Percentiles rank a stretch among this genome's conserved stretches.
These are phyloP conservation scores for Saxophila tyrrhenica DNA, from an alignment of 495 filamentous ascomycete genomes.

Conservation along the genomic window DNA sequence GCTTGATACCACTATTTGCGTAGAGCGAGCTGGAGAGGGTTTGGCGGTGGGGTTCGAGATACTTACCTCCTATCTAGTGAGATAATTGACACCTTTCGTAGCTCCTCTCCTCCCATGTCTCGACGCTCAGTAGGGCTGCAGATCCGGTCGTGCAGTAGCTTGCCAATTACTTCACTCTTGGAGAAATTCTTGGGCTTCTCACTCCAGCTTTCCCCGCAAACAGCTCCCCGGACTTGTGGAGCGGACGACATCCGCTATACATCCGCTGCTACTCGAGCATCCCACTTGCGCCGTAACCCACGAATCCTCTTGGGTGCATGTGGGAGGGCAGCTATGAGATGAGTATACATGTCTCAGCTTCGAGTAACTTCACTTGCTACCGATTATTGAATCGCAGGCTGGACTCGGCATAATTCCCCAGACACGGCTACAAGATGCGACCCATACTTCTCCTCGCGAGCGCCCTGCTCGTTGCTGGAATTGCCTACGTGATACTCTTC, in stretches of 20 bases:
- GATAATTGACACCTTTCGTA: neutral
- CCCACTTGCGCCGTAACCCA: too few species aligned
- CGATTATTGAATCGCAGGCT: too few species aligned
- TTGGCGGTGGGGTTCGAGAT: neutral
- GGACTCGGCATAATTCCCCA: too few species aligned
- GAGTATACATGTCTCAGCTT: neutral
- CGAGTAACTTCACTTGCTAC: too few species aligned
- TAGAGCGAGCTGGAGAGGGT: neutral
- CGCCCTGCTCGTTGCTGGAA: neutral
- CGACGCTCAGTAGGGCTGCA: too few species aligned
- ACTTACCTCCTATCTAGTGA: neutral
- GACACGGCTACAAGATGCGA: neutral
- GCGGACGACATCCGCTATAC: neutral
- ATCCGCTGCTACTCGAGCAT: neutral
- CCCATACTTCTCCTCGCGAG: conserved; percentile 2
- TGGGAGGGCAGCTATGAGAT: neutral
- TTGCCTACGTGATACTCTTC: conserved; percentile 4
- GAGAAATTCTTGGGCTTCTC: too few species aligned
- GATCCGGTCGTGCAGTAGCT: too few species aligned
- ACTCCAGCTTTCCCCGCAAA: neutral
- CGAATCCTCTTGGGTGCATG: too few species aligned
- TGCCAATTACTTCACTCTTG: too few species aligned
- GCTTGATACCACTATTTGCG: neutral
- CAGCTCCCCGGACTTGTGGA: neutral
- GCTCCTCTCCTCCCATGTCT: neutral